These are phyloP conservation scores for Zygoascus bituminiphila DNA, from an alignment of 805 yeast species.

Conservation along the genomic window DNA sequence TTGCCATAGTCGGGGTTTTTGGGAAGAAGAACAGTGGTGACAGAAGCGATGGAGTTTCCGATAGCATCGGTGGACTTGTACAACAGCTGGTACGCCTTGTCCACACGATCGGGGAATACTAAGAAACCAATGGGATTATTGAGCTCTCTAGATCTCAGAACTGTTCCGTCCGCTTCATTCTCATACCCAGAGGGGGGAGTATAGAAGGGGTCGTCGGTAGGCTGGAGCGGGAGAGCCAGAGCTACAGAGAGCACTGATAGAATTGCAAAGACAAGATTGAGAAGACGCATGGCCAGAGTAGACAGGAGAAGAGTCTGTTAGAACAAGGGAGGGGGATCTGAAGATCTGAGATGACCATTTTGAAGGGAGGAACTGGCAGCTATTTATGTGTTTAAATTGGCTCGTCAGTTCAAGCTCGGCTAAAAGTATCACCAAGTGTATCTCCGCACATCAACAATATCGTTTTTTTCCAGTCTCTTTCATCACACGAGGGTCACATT, in stretches of 20 bases:
- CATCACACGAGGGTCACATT: no score
- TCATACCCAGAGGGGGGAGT: conserved; percentile 14
- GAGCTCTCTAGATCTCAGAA: neutral
- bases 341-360: no score
- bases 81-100: conserved; percentile 20
- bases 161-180: neutral
- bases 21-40: conserved; percentile 22
- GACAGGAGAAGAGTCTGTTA: no score
- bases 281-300: neutral
- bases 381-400: no score
- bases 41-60: conserved; percentile 22
- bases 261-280: neutral
- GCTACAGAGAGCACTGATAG: neutral
- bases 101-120: conserved; percentile 3
- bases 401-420: no score
- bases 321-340: no score
- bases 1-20: conserved; percentile 7
- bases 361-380: no score
- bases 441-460: no score
- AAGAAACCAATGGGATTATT: conserved; percentile 1
- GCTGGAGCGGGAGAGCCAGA: neutral
- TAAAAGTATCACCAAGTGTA: no score
- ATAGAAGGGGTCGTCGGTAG: conserved; percentile 20
- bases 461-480: no score
- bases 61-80: conserved; percentile 21